Base-by-base conservation (phyloP, 768 basidiomycete species). In the Pulveroboletus sp. region DNA sequence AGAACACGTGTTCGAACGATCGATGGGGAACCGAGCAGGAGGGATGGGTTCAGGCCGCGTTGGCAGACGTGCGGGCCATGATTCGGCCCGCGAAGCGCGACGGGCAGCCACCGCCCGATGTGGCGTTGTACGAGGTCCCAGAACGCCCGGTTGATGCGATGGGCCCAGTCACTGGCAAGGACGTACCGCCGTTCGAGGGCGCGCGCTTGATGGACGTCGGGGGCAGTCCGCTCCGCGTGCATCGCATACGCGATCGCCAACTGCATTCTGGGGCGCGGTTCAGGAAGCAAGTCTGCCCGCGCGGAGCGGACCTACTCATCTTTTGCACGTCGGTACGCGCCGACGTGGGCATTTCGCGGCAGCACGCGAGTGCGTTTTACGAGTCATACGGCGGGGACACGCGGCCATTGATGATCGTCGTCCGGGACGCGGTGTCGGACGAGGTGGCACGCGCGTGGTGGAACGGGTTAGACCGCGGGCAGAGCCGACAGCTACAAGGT, bases 271-370 rank as follows among this genome's bases (percentile, higher is more conserved):
- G 63, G 1, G 2, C 39, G 2, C 57, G 54, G 6, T 67, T 66
- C 54, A 67, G 53, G 48, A 64, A 62, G n/a, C 59, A 53, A 2
- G 20, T 62, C 3, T 23, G 53, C 4, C 24, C 43, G n/a, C 64
- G 64, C 24, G 55, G 52, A 1, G 57, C 64, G 4, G 63, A 64
- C 41, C 62, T 64, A 17, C 41, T 64, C 46, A 53, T 67, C 43
- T 45, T 62, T 24, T 64, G 64, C 13, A 36, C 52, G 2, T 62
- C 59, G 9, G 9, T 51, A 16, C 44, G 45, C 17, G 27, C 24
- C 23, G 45, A 55, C 26, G 24, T 45, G 0, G 14, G 20, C 9
- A 48, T 20, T 5, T 41, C 45, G 13, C 64, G 59, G 9, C 52
- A 14, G 48, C 43, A 49, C 17, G 59, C 58, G 0, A 49, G 45